Conservation (phyloP, 1,284 basidiomycete genomes). For the Schizophyllum amplum region DNA sequence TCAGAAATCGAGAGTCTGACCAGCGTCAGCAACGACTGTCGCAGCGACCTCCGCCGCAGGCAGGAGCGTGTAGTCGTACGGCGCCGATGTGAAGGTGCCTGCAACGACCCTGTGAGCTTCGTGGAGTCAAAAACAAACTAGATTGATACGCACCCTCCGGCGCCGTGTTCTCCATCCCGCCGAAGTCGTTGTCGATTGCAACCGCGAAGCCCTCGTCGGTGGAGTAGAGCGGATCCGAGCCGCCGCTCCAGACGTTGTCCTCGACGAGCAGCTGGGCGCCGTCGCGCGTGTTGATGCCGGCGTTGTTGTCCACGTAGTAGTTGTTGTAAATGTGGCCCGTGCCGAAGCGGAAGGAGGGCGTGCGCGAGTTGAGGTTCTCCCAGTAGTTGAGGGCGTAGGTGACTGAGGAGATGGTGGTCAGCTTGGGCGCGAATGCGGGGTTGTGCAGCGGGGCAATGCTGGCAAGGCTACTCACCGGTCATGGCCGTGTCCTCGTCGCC, state of each 20-base stretch:
- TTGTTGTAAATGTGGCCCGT: conserved; percentile 38
- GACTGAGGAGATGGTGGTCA: not conserved
- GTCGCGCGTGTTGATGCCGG: conserved; percentile 42
- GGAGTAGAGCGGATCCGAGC: conserved; percentile 14
- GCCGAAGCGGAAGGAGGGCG: conserved; percentile 33
- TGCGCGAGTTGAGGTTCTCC: conserved; percentile 28
- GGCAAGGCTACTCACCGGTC: not conserved
- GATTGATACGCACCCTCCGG: not conserved
- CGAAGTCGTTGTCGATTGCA: conserved; percentile 26
- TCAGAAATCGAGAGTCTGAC: not conserved
- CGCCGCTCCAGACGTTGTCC: conserved; percentile 35
- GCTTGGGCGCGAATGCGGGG: no score
- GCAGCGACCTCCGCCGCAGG: not conserved
- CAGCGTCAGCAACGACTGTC: not conserved
- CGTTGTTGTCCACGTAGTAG: conserved; percentile 32
- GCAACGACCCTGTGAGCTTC: not conserved
- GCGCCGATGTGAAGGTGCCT: not conserved
- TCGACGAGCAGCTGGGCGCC: conserved; percentile 38
- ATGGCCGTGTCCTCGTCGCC: conserved; percentile 23
- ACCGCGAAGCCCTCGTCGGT: conserved; percentile 37
- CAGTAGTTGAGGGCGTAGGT: conserved; percentile 4
- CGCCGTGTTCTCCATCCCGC: conserved; percentile 19
- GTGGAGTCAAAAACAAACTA: not conserved
- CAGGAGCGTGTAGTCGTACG: not conserved
- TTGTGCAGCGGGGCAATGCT: not conserved